Base-by-base conservation (phyloP, 2,329 filamentous ascomycete genomes). In the Ophiostoma montium region DNA sequence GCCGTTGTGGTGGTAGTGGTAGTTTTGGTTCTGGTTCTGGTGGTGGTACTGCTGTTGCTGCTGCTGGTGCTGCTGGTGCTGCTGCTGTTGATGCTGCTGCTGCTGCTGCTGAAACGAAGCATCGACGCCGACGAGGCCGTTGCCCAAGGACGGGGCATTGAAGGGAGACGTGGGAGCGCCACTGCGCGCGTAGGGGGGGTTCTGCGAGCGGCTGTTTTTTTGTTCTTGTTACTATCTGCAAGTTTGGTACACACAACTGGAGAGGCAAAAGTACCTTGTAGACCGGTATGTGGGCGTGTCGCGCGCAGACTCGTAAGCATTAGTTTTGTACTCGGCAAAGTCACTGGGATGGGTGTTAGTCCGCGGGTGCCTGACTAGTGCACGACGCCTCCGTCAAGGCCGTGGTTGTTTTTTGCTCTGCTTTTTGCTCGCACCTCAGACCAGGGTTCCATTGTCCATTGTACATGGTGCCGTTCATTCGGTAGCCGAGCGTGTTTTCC, bases 121-220 rank as follows among this genome's bases (percentile, higher is more conserved):
- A 2, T 35, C 33, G 12, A 35, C 19, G 27, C 65, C 57, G 52
- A 67, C 67, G 48, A 65, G 56, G 50, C 65, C 59, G 50, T 73
- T 58, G 51, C 55, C 53, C 44, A 49, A 13, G 15, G 51, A 10
- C n/a, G 54, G 41, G 2, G 41, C 36, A 2, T 51, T 48, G 46
- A 53, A 52, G 12, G 54, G 50, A 5, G 52, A 50, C 2, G 47
- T n/a, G 2, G 59, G 52, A 49, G 63, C 60, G 53, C 60, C 60
- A 50, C 60, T 61, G 55, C 60, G 56, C 42, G 66, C 59, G 57
- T 71, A 71, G 51, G 64, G 63, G 61, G 64, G 62, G 60, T 70
- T 74, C 67, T 56, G 56, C 51, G 54, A n/a, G 53, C 54, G 53
- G 52, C 53, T 53, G 18, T 13, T 42, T 33, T 45, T 50, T 49